phyloP scores from a whole-genome alignment of 78 protist genomes.

The Goniomonas avonlea region DNA sequence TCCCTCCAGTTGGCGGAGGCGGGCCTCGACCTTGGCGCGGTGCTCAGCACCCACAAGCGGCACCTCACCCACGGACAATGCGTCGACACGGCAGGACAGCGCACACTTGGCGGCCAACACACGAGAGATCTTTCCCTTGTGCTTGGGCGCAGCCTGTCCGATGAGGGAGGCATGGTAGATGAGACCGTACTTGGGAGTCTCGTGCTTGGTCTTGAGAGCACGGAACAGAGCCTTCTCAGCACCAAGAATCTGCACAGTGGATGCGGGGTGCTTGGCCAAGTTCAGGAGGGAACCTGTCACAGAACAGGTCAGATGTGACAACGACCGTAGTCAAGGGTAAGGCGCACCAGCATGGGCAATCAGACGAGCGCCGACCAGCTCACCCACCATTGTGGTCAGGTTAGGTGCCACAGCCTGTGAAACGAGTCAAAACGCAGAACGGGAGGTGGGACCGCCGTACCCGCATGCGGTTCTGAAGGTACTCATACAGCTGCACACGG shows the following conservation, averaged over 20 bases:
- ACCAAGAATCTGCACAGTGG: constrained; percentile 99
- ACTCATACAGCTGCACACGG: constrained; percentile 76
- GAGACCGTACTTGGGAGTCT: constrained; percentile 87
- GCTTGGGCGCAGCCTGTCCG: constrained; percentile 84
- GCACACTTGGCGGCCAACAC: constrained; percentile 91
- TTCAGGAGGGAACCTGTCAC: constrained; percentile 61
- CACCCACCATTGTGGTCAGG: constrained; percentile 90
- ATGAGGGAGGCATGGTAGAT: constrained; percentile 94
- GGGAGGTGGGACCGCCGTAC: too few relatives aligned
- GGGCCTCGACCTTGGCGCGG: constrained; percentile 55
- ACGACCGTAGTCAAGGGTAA: too few relatives aligned
- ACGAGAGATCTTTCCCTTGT: constrained; percentile 86
- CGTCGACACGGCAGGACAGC: constrained; percentile 89
- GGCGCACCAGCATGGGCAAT: constrained; percentile 46
- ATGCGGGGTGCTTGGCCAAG: constrained; percentile 98
- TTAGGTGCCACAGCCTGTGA: constrained; percentile 99
- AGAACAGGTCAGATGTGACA: too few relatives aligned
- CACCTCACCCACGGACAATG: constrained; percentile 64
- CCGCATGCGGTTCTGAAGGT: constrained; percentile 80
- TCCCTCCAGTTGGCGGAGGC: constrained; percentile 67
- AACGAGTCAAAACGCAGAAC: too few relatives aligned
- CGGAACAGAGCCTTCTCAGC: constrained; percentile 99
- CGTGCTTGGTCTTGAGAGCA: constrained; percentile 54
- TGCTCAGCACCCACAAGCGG: constrained; percentile 58
- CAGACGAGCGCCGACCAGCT: constrained; percentile 80